Conservation (phyloP, 495 filamentous ascomycete genomes). For the Annulohypoxylon nitens region DNA sequence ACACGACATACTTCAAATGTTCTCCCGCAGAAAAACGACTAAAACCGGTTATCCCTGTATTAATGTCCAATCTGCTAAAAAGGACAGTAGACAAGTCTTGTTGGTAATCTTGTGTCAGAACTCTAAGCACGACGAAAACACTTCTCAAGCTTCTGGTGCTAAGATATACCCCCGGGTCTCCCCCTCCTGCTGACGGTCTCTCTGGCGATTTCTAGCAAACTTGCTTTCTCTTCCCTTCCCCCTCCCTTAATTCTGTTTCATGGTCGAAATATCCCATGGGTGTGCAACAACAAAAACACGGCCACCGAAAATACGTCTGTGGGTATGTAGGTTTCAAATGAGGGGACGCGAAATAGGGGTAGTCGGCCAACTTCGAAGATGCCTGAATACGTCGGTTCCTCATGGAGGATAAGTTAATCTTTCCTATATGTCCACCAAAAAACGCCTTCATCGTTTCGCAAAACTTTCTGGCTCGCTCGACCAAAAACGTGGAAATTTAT, state of each 20-base stretch:
- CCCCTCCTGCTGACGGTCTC: slow-evolving; percentile 16
- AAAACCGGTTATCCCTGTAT: slow-evolving; percentile 20
- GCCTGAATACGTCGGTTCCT: slow-evolving; percentile 49
- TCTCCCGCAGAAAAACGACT: slow-evolving; percentile 22
- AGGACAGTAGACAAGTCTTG: slow-evolving; percentile 18
- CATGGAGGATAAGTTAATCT: slow-evolving; percentile 44
- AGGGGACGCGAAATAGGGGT: slow-evolving; percentile 51
- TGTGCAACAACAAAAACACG: slow-evolving; percentile 41
- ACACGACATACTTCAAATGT: not conserved
- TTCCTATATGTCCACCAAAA: slow-evolving; percentile 55
- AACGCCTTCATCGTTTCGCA: slow-evolving; percentile 50
- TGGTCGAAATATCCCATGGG: slow-evolving; percentile 20
- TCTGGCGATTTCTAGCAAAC: slow-evolving; percentile 24
- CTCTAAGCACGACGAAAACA: slow-evolving; percentile 11
- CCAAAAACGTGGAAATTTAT: slow-evolving; percentile 45
- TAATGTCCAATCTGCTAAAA: slow-evolving; percentile 27
- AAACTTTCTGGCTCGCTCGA: slow-evolving; percentile 47
- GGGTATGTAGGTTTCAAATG: slow-evolving; percentile 51
- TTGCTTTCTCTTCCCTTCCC: slow-evolving; percentile 19
- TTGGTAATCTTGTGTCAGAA: slow-evolving; percentile 5
- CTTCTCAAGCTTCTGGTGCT: not conserved
- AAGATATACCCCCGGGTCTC: not conserved
- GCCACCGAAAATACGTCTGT: slow-evolving; percentile 45
- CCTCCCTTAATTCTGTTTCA: slow-evolving; percentile 24
- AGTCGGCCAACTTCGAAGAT: slow-evolving; percentile 46